Evolutionary conservation across 2,329 filamentous ascomycete genomes (phyloP).

Genomic region (Akanthomyces dipterigenus): DNA sequence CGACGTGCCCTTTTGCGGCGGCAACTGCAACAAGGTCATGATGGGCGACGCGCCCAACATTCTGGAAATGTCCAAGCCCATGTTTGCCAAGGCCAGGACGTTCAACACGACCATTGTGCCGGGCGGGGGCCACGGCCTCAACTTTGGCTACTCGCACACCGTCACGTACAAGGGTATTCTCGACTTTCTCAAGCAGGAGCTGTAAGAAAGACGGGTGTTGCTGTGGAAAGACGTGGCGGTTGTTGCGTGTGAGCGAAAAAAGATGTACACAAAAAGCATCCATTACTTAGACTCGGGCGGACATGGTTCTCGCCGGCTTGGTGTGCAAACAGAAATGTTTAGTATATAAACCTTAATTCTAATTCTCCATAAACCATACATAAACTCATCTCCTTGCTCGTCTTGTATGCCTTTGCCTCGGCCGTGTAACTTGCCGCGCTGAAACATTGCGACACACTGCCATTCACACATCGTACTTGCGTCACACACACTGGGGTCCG

Average conservation of each 20-base stretch:
- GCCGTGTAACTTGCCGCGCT: no score
- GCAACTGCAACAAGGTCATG: conserved; percentile 46
- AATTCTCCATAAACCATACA: background rate
- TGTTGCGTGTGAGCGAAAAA: background rate
- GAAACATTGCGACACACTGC: background rate
- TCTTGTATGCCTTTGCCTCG: no score
- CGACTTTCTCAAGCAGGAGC: conserved; percentile 27
- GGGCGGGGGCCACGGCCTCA: conserved; percentile 44
- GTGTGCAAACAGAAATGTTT: background rate
- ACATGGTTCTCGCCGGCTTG: background rate
- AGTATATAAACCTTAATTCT: conserved; percentile 9
- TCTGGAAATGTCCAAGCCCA: conserved; percentile 32
- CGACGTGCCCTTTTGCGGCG: conserved; percentile 54
- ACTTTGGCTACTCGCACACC: conserved; percentile 33
- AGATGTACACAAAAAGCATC: background rate
- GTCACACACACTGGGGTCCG: background rate
- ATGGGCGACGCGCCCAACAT: conserved; percentile 30
- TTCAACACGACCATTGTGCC: conserved; percentile 51
- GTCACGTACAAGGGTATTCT: conserved; percentile 29
- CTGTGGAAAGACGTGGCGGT: background rate
- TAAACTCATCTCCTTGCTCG: no score
- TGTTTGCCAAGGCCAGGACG: conserved; percentile 37
- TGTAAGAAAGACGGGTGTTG: no score
- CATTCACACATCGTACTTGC: background rate
- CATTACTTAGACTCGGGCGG: background rate